These are phyloP conservation scores for Cordyceps cicadae DNA, from an alignment of 2,329 filamentous ascomycete species.

Conservation along the genomic window DNA sequence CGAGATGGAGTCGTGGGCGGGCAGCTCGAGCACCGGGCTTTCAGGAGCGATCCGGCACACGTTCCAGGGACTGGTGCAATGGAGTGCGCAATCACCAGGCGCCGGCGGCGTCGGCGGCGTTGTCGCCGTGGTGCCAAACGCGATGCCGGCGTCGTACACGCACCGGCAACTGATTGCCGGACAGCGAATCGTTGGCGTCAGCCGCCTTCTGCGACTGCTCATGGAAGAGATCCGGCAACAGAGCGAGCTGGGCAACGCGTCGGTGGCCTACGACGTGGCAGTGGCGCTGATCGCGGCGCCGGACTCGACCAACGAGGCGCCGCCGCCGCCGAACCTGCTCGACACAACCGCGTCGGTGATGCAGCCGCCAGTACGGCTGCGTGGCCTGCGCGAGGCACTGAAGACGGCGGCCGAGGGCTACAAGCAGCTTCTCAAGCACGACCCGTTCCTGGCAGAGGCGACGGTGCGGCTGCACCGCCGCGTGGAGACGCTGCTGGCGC, in stretches of 20 bases:
- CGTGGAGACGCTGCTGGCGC: conserved; percentile 57
- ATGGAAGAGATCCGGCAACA: conserved; percentile 60
- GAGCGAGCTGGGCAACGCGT: conserved; percentile 49
- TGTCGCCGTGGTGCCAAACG: conserved; percentile 23
- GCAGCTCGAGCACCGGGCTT: conserved; percentile 47
- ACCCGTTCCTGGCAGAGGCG: conserved; percentile 50
- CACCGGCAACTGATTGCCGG: conserved; percentile 61
- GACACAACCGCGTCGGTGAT: conserved; percentile 28
- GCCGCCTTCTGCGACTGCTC: conserved; percentile 51
- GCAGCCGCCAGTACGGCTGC: conserved; percentile 34
- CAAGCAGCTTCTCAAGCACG: conserved; percentile 46
- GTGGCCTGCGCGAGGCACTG: conserved; percentile 54
- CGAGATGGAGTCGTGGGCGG: conserved; percentile 62
- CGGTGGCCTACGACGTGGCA: conserved; percentile 60
- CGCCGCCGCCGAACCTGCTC: conserved; percentile 20
- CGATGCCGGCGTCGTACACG: conserved; percentile 58
- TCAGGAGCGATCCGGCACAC: conserved; percentile 50
- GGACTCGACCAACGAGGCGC: conserved; percentile 39
- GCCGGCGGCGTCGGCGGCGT: conserved; percentile 17
- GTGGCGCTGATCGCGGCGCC: conserved; percentile 63
- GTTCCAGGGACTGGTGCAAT: conserved; percentile 55
- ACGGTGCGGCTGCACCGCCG: conserved; percentile 54
- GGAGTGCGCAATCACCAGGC: conserved; percentile 49
- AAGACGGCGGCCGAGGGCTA: conserved; percentile 51
- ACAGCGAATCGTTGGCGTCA: conserved; percentile 53